Evolutionary conservation across 805 yeast species (phyloP).

Genomic region (Ogataea corticis): DNA sequence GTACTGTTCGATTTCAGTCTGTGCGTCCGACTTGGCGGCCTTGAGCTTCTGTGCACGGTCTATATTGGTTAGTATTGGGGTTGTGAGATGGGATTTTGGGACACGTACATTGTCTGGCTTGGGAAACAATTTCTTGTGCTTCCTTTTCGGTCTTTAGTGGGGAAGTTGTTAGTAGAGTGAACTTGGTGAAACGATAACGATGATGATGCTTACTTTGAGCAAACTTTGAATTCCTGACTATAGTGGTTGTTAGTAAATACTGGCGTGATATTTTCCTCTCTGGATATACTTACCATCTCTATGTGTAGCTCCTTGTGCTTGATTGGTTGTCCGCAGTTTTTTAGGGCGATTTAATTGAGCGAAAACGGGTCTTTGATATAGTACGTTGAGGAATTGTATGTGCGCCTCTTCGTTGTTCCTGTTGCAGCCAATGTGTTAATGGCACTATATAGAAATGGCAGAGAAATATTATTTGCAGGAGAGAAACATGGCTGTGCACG

Average conservation of each 20-base stretch:
- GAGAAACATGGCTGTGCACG: not conserved
- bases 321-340: not conserved
- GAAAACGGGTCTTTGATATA: not conserved
- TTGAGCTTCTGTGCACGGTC: conserved; percentile 85
- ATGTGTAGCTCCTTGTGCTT: not conserved
- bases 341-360: not conserved
- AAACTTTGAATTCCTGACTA: conserved; percentile 68
- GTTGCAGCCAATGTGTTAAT: conserved; percentile 4
- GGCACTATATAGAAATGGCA: not conserved
- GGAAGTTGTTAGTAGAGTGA: not conserved
- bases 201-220: conserved; percentile 47
- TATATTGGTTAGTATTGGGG: conserved; percentile 22
- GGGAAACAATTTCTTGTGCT: conserved; percentile 93
- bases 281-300: conserved; percentile 2
- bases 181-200: not conserved
- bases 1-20: conserved; percentile 83
- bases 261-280: not conserved
- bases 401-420: conserved; percentile 6
- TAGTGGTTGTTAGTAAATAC: not conserved
- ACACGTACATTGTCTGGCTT: conserved; percentile 82
- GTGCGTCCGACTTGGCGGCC: conserved; percentile 93
- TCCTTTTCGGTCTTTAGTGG: conserved; percentile 83
- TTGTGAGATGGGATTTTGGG: not conserved
- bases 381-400: not conserved
- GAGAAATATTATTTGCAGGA: too few relatives aligned